These are phyloP conservation scores for Phaseolus coccineus DNA, from an alignment of 331 rosid genomes.

Conservation along the genomic window DNA sequence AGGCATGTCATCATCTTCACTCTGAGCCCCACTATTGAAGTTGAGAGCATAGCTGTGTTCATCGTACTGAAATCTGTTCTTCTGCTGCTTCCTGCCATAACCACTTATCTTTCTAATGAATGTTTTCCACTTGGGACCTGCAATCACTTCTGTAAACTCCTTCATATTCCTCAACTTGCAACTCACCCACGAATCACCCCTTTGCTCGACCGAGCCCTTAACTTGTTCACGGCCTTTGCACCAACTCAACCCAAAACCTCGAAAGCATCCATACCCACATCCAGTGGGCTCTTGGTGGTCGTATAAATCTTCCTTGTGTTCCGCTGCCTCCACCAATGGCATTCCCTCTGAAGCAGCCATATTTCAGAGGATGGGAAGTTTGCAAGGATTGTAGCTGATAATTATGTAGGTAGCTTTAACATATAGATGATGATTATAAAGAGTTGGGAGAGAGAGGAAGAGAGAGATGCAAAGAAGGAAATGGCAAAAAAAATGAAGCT, in stretches of 20 bases:
- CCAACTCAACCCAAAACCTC: slow-evolving; percentile 43
- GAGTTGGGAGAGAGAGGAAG: not conserved
- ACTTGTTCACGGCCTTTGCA: slow-evolving; percentile 38
- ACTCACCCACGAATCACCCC: slow-evolving; percentile 52
- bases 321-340: slow-evolving; percentile 43
- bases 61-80: slow-evolving; percentile 66
- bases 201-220: slow-evolving; percentile 31
- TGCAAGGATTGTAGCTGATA: not conserved
- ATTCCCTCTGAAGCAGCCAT: slow-evolving; percentile 42
- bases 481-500: slow-evolving; percentile 38
- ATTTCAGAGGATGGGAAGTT: not conserved
- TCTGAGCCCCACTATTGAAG: slow-evolving; percentile 57
- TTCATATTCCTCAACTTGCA: slow-evolving; percentile 57
- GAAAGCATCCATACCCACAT: slow-evolving; percentile 63
- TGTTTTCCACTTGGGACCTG: slow-evolving; percentile 79
- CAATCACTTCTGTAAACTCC: slow-evolving; percentile 65
- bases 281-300: slow-evolving; percentile 47
- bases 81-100: slow-evolving; percentile 47
- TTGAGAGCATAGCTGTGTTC: slow-evolving; percentile 80
- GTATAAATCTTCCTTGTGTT: slow-evolving; percentile 34
- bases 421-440: not conserved
- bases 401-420: not conserved
- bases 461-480: not conserved
- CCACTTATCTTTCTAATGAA: slow-evolving; percentile 67
- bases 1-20: slow-evolving; percentile 50